Evolutionary conservation across 306 rosid genomes (phyloP).

Genomic region (Cicer judaicum): DNA sequence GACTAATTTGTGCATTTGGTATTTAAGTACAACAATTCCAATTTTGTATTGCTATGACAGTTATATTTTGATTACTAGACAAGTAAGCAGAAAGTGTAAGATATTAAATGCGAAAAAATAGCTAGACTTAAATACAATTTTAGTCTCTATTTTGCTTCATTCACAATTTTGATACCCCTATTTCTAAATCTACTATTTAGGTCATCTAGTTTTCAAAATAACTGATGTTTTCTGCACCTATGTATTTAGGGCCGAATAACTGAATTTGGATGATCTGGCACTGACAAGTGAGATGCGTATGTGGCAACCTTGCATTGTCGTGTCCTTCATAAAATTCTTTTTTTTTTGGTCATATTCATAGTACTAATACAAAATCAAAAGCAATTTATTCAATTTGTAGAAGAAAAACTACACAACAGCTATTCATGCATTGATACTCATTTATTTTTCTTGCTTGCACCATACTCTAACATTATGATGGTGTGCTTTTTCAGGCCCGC

Average conservation of each 20-base stretch:
- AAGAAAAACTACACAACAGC: slow-evolving; percentile 7
- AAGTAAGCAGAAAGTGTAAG: too few relatives aligned
- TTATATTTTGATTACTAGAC: too few relatives aligned
- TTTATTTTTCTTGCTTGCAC: slow-evolving; percentile 25
- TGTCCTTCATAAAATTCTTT: slow-evolving; percentile 5
- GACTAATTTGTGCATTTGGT: background rate
- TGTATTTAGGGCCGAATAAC: too few relatives aligned
- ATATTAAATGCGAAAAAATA: too few relatives aligned
- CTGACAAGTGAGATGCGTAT: too few relatives aligned
- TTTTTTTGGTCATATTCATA: slow-evolving; percentile 4
- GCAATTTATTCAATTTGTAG: slow-evolving; percentile 23
- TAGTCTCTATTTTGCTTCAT: too few relatives aligned
- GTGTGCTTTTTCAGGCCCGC: slow-evolving; percentile 71
- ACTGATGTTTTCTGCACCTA: too few relatives aligned
- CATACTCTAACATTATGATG: slow-evolving; percentile 37
- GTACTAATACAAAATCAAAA: background rate
- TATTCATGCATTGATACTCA: slow-evolving; percentile 21
- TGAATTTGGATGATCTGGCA: too few relatives aligned
- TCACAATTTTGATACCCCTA: too few relatives aligned
- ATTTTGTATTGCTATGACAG: slow-evolving; percentile 2
- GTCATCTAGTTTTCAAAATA: too few relatives aligned
- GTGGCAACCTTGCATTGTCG: background rate
- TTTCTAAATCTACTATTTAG: too few relatives aligned
- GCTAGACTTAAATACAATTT: too few relatives aligned
- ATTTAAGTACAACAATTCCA: background rate